These are phyloP conservation scores for Aspergillus neotritici DNA, from an alignment of 2,329 filamentous ascomycete species.

Conservation along the genomic window DNA sequence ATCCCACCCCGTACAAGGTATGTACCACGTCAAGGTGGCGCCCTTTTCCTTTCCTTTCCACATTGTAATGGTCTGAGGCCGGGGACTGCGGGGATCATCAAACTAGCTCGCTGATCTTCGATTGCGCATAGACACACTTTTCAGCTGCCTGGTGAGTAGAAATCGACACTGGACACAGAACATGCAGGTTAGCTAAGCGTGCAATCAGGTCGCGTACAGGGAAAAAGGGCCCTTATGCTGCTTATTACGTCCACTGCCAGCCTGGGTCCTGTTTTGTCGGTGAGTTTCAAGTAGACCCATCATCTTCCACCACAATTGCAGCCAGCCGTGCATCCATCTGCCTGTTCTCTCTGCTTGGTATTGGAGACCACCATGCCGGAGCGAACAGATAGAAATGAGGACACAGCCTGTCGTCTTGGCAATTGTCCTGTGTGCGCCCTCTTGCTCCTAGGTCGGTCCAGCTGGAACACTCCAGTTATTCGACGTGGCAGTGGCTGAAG, in stretches of 20 bases:
- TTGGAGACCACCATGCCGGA: no score
- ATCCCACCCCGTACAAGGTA: slow-evolving; percentile 85
- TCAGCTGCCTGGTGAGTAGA: slow-evolving; percentile 65
- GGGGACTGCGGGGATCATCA: slow-evolving; percentile 13
- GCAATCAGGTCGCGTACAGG: slow-evolving; percentile 67
- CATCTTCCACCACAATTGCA: background rate
- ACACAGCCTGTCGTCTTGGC: no score
- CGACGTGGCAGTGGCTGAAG: no score
- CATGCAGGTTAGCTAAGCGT: slow-evolving; percentile 16
- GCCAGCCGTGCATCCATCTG: background rate
- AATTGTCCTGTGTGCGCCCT: no score
- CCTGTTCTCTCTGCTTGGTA: no score
- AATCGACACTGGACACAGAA: slow-evolving; percentile 6
- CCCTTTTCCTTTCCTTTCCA: slow-evolving; percentile 79
- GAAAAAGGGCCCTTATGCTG: slow-evolving; percentile 78
- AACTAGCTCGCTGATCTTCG: slow-evolving; percentile 4
- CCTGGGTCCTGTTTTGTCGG: slow-evolving; percentile 67
- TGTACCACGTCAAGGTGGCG: slow-evolving; percentile 51
- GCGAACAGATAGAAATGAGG: no score
- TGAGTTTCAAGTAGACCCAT: slow-evolving; percentile 36
- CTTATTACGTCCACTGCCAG: slow-evolving; percentile 81
- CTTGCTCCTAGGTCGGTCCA: no score
- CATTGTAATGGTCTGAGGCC: slow-evolving; percentile 16
- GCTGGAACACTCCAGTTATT: no score
- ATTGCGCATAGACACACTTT: slow-evolving; percentile 60